Evolutionary conservation across 2,329 filamentous ascomycete genomes (phyloP).

Genomic region (Thielaviopsis musarum): DNA sequence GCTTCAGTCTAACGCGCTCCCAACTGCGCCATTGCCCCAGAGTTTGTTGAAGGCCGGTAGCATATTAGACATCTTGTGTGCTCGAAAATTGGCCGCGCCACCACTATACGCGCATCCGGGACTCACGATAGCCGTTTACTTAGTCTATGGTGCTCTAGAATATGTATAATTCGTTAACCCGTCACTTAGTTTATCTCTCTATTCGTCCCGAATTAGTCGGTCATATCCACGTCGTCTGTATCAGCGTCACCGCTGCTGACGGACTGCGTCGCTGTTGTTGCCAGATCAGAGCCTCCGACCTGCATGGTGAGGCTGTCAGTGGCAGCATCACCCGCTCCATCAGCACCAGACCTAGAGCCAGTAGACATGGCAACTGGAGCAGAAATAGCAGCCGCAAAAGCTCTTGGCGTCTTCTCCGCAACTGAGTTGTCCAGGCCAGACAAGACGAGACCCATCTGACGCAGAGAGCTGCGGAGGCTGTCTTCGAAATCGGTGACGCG

Average conservation of each 20-base stretch:
- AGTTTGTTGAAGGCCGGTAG: background rate
- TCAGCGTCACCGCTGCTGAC: background rate
- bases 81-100: too few relatives aligned
- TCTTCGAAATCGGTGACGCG: background rate
- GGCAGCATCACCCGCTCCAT: background rate
- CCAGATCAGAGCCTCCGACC: background rate
- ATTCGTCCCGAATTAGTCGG: background rate
- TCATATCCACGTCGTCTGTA: constrained; percentile 1
- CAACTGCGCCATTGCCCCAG: constrained; percentile 12
- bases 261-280: background rate
- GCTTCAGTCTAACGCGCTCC: constrained; percentile 12
- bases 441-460: background rate
- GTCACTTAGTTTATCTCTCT: background rate
- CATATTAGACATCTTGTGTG: background rate
- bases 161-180: background rate
- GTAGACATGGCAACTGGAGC: background rate
- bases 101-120: background rate
- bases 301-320: too few relatives aligned
- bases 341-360: background rate
- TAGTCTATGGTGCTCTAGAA: background rate
- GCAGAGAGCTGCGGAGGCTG: background rate
- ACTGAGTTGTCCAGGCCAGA: background rate
- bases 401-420: background rate
- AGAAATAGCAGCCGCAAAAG: background rate
- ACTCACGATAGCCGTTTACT: background rate